A percentile compares a stretch with the other conserved stretches of the same genome.
phyloP scores from a whole-genome alignment of 139 green algal genomes.

The Pedinophyceae sp. region DNA sequence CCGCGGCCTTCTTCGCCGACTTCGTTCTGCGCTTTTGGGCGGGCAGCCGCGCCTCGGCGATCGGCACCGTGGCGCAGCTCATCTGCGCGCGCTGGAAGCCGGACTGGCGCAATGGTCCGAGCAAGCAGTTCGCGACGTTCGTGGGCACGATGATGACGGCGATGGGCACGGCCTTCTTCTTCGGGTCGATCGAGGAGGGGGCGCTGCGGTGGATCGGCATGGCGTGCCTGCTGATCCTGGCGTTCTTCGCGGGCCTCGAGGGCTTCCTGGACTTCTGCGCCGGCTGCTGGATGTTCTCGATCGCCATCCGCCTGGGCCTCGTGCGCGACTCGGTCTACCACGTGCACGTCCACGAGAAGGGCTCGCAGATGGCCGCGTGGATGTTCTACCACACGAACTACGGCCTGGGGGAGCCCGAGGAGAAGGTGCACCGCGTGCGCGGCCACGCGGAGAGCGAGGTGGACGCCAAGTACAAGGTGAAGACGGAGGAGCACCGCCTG shows the following conservation, averaged over 20 bases:
- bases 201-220: conserved; percentile 13
- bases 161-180: conserved; percentile 12
- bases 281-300: conserved; percentile 25
- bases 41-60: conserved; percentile 12
- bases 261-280: conserved; percentile 28
- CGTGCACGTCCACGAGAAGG: conserved; percentile 22
- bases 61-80: conserved; percentile 18
- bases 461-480: conserved; percentile 34
- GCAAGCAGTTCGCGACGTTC: conserved; percentile 35
- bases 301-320: conserved; percentile 20
- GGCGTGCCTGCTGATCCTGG: conserved; percentile 8
- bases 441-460: conserved; percentile 11
- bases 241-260: conserved; percentile 15
- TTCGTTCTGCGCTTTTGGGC: conserved; percentile 19
- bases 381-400: conserved; percentile 15
- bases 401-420: conserved; percentile 7
- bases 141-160: conserved; percentile 14
- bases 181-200: conserved; percentile 10
- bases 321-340: conserved; percentile 21
- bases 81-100: conserved; percentile 16
- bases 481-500: conserved; percentile 24
- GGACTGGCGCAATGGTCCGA: conserved; percentile 13
- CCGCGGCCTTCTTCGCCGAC: conserved; percentile 15
- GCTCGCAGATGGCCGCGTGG: conserved; percentile 22
- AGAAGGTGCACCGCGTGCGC: conserved; percentile 4